Percentiles rank a stretch among this genome's conserved stretches.
Evolutionary conservation across 2,329 filamentous ascomycete genomes (phyloP).

Genomic region (Ophiognomonia clavigignenti-juglandacearum): DNA sequence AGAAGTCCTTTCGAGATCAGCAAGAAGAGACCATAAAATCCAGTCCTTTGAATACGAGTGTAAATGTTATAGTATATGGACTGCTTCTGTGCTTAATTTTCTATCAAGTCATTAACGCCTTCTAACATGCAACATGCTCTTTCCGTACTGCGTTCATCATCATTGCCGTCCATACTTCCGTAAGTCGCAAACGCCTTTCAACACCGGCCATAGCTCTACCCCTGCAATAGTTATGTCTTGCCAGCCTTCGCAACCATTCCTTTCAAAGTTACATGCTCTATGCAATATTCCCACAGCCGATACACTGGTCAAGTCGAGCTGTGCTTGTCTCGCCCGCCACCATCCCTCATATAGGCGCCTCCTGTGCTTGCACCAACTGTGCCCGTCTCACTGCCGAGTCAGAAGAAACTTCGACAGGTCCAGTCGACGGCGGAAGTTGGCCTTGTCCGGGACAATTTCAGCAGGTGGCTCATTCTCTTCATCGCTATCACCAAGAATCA

Average conservation of each 20-base stretch:
- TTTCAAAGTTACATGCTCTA: constrained; percentile 11
- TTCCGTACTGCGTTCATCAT: not conserved
- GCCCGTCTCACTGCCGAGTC: constrained; percentile 5
- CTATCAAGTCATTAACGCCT: not conserved
- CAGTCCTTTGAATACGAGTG: no score
- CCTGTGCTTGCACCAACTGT: not conserved
- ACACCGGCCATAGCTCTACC: not conserved
- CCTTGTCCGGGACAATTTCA: not conserved
- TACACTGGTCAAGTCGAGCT: not conserved
- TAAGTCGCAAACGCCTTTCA: not conserved
- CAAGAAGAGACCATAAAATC: not conserved
- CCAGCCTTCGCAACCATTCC: constrained; percentile 2
- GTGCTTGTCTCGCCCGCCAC: no score
- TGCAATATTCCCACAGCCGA: not conserved
- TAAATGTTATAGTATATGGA: not conserved
- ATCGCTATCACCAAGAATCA: constrained; percentile 49
- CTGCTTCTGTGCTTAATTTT: not conserved
- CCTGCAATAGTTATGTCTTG: no score
- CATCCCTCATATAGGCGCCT: not conserved
- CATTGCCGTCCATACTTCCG: not conserved
- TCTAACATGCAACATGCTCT: not conserved
- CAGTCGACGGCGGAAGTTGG: constrained; percentile 24
- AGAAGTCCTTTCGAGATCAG: no score
- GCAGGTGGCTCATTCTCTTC: constrained; percentile 34
- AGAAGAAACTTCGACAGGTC: constrained; percentile 43